A percentile compares a stretch with the other conserved stretches of the same genome.
phyloP scores from a whole-genome alignment of 495 filamentous ascomycete species.

The Chaetomium fimeti region DNA sequence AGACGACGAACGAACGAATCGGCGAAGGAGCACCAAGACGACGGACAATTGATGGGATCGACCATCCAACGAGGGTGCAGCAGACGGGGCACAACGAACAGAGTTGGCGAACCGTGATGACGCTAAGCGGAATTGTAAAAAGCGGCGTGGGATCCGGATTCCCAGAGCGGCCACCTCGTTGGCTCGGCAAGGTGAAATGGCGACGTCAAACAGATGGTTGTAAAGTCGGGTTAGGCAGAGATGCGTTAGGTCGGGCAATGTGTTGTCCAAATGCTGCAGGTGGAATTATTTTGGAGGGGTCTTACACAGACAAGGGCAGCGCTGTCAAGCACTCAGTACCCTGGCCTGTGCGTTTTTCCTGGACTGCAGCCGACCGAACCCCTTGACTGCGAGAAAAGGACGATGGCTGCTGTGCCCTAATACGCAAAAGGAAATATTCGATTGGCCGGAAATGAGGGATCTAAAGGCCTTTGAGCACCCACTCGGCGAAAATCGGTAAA shows the following conservation, averaged over 20 bases:
- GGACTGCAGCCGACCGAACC: not conserved
- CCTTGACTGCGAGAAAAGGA: not conserved
- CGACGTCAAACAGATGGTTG: constrained; percentile 38
- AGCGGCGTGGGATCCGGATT: constrained; percentile 40
- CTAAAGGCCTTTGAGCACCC: constrained; percentile 1
- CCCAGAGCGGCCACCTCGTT: constrained; percentile 30
- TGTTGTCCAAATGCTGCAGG: constrained; percentile 42
- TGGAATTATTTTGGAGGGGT: constrained; percentile 33
- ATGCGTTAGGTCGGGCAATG: constrained; percentile 51
- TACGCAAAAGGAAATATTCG: constrained; percentile 6
- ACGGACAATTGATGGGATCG: constrained; percentile 16
- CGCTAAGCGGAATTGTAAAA: constrained; percentile 44
- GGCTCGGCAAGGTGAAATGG: constrained; percentile 30
- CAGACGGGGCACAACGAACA: constrained; percentile 25
- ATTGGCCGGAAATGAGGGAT: constrained; percentile 10
- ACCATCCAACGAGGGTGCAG: constrained; percentile 8
- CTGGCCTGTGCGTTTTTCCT: constrained; percentile 20
- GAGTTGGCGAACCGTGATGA: constrained; percentile 37
- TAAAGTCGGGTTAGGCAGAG: constrained; percentile 52
- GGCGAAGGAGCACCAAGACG: constrained; percentile 26
- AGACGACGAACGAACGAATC: constrained; percentile 12
- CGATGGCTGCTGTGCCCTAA: constrained; percentile 3
- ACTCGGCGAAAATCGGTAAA: constrained; percentile 14
- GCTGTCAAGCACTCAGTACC: not conserved
- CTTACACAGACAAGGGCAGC: constrained; percentile 14